Evolutionary conservation across 2,329 filamentous ascomycete species (phyloP), one percentile per base, ranked within the genome.

Genomic region (Ploettnerulaceae sp.): DNA sequence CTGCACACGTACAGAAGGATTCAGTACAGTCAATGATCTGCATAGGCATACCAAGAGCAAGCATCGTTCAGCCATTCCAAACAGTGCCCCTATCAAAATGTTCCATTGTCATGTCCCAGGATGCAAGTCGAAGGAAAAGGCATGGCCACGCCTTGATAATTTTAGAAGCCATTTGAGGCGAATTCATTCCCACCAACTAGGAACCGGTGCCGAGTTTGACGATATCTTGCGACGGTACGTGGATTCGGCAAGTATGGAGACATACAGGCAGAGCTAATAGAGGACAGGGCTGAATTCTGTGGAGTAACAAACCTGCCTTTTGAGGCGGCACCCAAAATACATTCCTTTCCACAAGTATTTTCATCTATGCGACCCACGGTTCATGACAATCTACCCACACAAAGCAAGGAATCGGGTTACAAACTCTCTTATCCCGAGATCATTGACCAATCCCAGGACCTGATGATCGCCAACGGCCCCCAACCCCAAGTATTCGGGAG

Each of bases 71-170:
- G 18, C 68, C 73, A 41, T 67, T 57, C 29, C 68, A 66, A 48
- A 62, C 59, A 20, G 69, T 1, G 72, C 72, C 7, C 69, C 67
- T 0, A 71, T 69, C 34, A 74, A 74, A 49, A 71, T 71, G 29
- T 87, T 75, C 54, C 74, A 72, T 46, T 93, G 86, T 61, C 72
- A 71, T 40, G 68, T 76, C 5, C 66, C 66, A 5, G 59, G 68
- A 17, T 89, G 84, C 58, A 71, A 68, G 18, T 75, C 70, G 18
- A 81, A 72, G 51, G 69, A 69, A 1, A 95, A 94, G 63, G 68
- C 74, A 26, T 95, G 87, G 87, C 84, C 85, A 1, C 78, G 90
- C 17, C 71, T 82, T 40, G 90, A 96, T 65, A 96, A 96, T 60
- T 95, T 95, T 64, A 82, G 82, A 51, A 80, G 84, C 26, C 90